A percentile compares a stretch with the other conserved stretches of the same genome.
Conservation (phyloP, 2,329 filamentous ascomycete species). For the Cladosporium sp. region DNA sequence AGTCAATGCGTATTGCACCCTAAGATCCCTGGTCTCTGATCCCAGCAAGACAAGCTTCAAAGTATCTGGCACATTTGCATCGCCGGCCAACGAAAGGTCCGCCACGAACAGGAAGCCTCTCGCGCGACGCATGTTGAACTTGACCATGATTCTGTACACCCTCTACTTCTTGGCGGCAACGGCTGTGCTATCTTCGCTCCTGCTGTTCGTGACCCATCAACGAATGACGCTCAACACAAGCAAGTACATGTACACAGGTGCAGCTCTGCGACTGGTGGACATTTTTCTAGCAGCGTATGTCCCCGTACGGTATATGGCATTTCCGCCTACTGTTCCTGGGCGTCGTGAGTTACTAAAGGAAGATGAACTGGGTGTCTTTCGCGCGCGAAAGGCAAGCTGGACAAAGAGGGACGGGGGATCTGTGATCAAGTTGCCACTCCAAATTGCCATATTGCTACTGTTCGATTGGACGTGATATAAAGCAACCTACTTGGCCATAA, state of each 20-base stretch:
- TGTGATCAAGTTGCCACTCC: too few relatives aligned
- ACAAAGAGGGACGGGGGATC: too few relatives aligned
- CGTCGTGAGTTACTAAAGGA: not conserved
- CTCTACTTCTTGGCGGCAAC: not conserved
- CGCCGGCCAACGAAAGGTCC: slow-evolving; percentile 12
- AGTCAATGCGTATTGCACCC: slow-evolving; percentile 7
- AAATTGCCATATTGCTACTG: not conserved
- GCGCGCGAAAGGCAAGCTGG: too few relatives aligned
- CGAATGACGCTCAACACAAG: too few relatives aligned
- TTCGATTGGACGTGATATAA: not conserved
- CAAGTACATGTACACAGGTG: slow-evolving; percentile 2
- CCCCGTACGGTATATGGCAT: slow-evolving; percentile 11
- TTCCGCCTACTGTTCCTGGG: not conserved
- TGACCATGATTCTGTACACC: not conserved
- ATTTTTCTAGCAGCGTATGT: not conserved
- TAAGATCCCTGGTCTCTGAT: not conserved
- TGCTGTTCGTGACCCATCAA: not conserved
- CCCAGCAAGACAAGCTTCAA: slow-evolving; percentile 10
- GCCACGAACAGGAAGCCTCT: slow-evolving; percentile 1
- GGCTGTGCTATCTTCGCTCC: not conserved
- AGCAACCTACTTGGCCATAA: too few relatives aligned
- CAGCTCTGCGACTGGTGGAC: slow-evolving; percentile 2
- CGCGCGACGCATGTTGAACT: not conserved
- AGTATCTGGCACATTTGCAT: slow-evolving; percentile 12
- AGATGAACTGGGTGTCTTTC: too few relatives aligned